A percentile compares a stretch with the other conserved stretches of the same genome.
phyloP scores from a whole-genome alignment of 2,329 filamentous ascomycete genomes.

The Colletotrichum sp. region DNA sequence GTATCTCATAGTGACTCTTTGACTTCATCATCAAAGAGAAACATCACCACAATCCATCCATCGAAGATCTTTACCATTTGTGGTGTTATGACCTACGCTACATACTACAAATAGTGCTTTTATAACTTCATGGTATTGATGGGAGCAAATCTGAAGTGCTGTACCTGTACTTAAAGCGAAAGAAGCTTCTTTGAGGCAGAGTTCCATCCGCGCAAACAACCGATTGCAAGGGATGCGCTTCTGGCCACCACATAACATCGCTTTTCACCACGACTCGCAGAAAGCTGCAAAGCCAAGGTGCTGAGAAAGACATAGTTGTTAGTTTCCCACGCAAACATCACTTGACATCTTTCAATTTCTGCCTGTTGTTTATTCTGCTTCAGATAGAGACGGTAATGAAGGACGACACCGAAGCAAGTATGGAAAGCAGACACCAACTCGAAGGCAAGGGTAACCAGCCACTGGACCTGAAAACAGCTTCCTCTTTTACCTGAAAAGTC shows the following conservation, averaged over 20 bases:
- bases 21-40: too few relatives aligned
- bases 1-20: too few relatives aligned
- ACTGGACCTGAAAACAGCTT: rapidly evolving
- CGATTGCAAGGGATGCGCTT: neutral
- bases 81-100: neutral
- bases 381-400: neutral
- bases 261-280: neutral
- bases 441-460: rapidly evolving
- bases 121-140: rapidly evolving
- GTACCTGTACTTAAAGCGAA: neutral
- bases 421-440: rapidly evolving
- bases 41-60: too few relatives aligned
- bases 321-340: rapidly evolving
- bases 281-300: rapidly evolving
- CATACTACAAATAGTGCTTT: neutral
- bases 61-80: too few relatives aligned
- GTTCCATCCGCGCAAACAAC: neutral
- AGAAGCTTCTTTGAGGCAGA: neutral
- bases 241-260: neutral
- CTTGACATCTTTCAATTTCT: rapidly evolving
- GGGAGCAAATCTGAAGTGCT: neutral
- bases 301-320: rapidly evolving
- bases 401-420: rapidly evolving
- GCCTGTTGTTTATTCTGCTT: neutral
- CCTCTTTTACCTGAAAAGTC: neutral